phyloP scores from a whole-genome alignment of 768 basidiomycete genomes.

The Russula sp. region DNA sequence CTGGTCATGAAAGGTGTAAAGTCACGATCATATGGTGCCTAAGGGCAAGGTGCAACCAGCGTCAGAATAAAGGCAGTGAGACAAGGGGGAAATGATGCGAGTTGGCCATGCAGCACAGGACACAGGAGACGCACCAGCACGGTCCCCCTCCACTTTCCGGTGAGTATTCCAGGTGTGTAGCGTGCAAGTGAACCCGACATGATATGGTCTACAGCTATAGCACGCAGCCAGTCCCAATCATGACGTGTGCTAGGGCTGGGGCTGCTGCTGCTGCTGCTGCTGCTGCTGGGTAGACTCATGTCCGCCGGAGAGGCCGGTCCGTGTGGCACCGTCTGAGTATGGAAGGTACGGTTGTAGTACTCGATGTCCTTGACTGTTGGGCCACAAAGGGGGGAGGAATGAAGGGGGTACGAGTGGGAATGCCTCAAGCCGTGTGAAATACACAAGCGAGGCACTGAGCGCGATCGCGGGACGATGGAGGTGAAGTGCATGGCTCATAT shows the following conservation, averaged over 20 bases:
- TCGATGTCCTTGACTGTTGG: slow-evolving; percentile 13
- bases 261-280: too few species aligned
- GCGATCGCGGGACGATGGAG: slow-evolving; percentile 14
- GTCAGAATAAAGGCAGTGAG: neutral
- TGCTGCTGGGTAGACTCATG: neutral
- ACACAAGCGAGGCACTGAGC: slow-evolving; percentile 14
- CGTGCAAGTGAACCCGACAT: neutral
- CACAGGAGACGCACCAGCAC: slow-evolving; percentile 11
- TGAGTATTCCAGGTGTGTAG: slow-evolving; percentile 9
- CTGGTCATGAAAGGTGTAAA: slow-evolving; percentile 3
- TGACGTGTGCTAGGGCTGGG: neutral
- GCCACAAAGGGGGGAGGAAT: neutral
- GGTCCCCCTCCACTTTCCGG: slow-evolving; percentile 14
- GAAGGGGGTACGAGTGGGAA: neutral
- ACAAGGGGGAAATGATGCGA: neutral
- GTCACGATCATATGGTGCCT: slow-evolving; percentile 6
- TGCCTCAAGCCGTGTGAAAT: slow-evolving; percentile 15
- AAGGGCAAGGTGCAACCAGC: neutral
- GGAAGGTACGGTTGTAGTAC: slow-evolving; percentile 4
- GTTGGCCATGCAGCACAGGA: neutral
- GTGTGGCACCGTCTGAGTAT: slow-evolving; percentile 4
- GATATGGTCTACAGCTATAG: slow-evolving; percentile 5
- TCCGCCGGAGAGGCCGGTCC: neutral
- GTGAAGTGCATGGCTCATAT: slow-evolving; percentile 3
- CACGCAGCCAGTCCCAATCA: slow-evolving; percentile 11